These are phyloP conservation scores for Drechmeria coniospora DNA, from an alignment of 2,329 filamentous ascomycete genomes.

Conservation along the genomic window DNA sequence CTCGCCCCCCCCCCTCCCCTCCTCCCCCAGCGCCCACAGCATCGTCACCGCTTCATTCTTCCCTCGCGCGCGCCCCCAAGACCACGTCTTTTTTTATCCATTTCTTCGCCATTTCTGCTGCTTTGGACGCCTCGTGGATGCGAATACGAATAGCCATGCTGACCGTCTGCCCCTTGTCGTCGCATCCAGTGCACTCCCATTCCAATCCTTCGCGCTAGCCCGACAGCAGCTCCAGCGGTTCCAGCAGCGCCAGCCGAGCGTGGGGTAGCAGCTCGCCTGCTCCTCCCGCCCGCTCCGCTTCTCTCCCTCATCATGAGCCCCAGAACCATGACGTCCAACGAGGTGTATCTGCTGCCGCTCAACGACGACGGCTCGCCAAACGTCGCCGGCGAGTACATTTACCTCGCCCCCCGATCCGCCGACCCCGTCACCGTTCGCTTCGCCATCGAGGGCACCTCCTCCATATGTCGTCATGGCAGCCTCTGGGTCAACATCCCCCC, in stretches of 20 bases:
- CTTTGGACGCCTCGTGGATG: no score
- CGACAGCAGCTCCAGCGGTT: neutral
- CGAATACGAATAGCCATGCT: no score
- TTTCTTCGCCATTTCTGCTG: no score
- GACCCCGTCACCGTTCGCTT: conserved; percentile 74
- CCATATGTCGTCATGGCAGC: conserved; percentile 85
- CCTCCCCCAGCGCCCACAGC: no score
- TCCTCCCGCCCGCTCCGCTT: conserved; percentile 9
- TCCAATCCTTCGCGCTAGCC: no score
- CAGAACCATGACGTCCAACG: conserved; percentile 46
- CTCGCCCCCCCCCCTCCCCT: no score
- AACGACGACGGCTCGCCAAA: conserved; percentile 88
- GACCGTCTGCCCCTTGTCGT: neutral
- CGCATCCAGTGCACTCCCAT: no score
- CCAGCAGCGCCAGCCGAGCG: conserved; percentile 1
- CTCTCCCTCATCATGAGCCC: conserved; percentile 35
- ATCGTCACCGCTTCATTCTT: no score
- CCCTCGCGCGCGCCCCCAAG: no score
- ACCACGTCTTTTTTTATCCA: no score
- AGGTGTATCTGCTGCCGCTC: conserved; percentile 78
- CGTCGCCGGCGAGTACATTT: conserved; percentile 80
- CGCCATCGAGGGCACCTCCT: conserved; percentile 85
- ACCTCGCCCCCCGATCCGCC: conserved; percentile 59
- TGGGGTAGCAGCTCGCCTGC: conserved; percentile 5
- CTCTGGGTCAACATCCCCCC: conserved; percentile 93